These are phyloP conservation scores for Quillaja saponaria DNA, from an alignment of 306 rosid genomes.

Conservation along the genomic window DNA sequence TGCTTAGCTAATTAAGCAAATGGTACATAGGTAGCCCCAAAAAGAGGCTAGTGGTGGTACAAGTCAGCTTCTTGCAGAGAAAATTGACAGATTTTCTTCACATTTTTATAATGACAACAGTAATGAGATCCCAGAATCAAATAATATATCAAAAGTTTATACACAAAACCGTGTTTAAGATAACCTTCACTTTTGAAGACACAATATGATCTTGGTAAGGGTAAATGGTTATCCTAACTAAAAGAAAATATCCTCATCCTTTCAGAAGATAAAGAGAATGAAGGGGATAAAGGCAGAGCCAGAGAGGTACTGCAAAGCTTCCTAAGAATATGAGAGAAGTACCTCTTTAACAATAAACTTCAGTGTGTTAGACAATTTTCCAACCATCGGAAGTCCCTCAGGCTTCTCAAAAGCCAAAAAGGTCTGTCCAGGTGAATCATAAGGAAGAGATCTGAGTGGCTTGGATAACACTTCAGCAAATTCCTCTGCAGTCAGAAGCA, in stretches of 20 bases:
- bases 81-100: too few relatives aligned
- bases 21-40: too few relatives aligned
- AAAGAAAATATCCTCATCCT: not conserved
- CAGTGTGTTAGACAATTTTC: conserved; percentile 78
- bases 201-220: not conserved
- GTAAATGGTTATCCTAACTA: too few relatives aligned
- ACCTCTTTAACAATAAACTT: conserved; percentile 96
- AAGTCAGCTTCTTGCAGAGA: too few relatives aligned
- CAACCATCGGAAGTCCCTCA: conserved; percentile 69
- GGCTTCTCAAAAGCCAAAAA: conserved; percentile 93
- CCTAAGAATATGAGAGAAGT: not conserved
- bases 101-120: too few relatives aligned
- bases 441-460: conserved; percentile 91
- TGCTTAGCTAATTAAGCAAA: not conserved
- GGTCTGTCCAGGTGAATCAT: conserved; percentile 89
- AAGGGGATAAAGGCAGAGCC: not conserved
- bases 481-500: conserved; percentile 92
- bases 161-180: too few relatives aligned
- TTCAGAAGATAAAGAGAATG: not conserved
- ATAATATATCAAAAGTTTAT: too few relatives aligned
- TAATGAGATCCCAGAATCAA: too few relatives aligned
- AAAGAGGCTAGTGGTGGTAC: too few relatives aligned
- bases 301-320: not conserved
- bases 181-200: not conserved
- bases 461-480: conserved; percentile 68